These are phyloP conservation scores for Podila verticillata DNA, from an alignment of 192 early-diverging fungal genomes.

Conservation along the genomic window DNA sequence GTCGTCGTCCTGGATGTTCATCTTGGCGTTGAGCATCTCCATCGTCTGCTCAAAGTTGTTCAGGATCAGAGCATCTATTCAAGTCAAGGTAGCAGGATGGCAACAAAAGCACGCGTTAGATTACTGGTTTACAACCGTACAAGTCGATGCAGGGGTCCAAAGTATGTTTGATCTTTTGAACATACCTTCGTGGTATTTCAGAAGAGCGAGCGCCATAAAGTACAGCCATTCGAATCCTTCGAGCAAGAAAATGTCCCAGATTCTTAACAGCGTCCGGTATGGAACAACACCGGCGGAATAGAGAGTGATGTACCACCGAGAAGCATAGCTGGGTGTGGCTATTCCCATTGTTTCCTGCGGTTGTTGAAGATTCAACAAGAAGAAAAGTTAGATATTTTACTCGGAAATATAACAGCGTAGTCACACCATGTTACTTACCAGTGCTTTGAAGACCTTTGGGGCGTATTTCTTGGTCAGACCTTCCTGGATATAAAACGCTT, in stretches of 20 bases:
- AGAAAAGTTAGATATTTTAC: not conserved
- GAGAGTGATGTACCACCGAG: slow-evolving; percentile 68
- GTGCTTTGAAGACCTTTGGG: slow-evolving; percentile 54
- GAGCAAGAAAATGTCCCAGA: slow-evolving; percentile 65
- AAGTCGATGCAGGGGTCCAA: too few relatives aligned
- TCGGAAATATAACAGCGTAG: not conserved
- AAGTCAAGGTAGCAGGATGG: not conserved
- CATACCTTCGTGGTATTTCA: slow-evolving; percentile 60
- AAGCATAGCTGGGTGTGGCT: slow-evolving; percentile 60
- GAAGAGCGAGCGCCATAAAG: slow-evolving; percentile 58
- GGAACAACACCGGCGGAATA: slow-evolving; percentile 63
- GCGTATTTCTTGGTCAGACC: slow-evolving; percentile 54
- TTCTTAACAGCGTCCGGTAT: slow-evolving; percentile 61
- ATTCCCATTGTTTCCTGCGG: slow-evolving; percentile 55
- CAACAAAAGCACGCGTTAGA: not conserved
- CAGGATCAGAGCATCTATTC: slow-evolving; percentile 46
- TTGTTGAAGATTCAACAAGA: not conserved
- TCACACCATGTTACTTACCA: slow-evolving; percentile 43
- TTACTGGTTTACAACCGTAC: too few relatives aligned
- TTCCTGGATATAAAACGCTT: slow-evolving; percentile 67
- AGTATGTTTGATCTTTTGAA: not conserved
- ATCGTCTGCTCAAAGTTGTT: slow-evolving; percentile 60
- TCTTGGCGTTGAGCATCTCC: slow-evolving; percentile 56
- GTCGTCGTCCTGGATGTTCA: slow-evolving; percentile 61
- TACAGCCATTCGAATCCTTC: slow-evolving; percentile 64